Evolutionary conservation across 495 filamentous ascomycete species (phyloP).

Genomic region (Neurospora africana): DNA sequence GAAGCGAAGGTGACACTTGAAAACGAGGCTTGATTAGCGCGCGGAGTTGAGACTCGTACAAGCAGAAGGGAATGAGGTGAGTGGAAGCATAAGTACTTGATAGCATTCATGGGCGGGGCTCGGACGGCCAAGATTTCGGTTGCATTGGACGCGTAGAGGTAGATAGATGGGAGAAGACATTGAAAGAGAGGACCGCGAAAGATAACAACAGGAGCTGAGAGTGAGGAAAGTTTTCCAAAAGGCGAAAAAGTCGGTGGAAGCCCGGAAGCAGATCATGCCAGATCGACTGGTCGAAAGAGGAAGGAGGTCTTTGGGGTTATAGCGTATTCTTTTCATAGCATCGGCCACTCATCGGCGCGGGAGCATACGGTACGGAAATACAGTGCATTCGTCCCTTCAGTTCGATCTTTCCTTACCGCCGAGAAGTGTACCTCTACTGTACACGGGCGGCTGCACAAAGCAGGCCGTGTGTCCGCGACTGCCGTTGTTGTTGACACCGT

Average conservation of each 20-base stretch:
- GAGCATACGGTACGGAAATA: not conserved
- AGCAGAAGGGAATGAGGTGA: not conserved
- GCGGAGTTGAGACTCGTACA: not conserved
- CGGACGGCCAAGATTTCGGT: not conserved
- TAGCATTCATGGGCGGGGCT: not conserved
- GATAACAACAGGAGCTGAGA: not conserved
- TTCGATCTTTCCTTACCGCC: not conserved
- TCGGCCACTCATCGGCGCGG: not conserved
- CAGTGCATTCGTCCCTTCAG: not conserved
- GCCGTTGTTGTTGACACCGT: not conserved
- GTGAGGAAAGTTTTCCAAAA: not conserved
- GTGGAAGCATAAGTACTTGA: not conserved
- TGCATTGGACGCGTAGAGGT: not conserved
- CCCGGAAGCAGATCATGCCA: not conserved
- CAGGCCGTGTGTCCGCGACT: not conserved
- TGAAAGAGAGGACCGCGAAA: not conserved
- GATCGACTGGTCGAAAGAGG: not conserved
- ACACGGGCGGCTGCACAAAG: too few relatives aligned
- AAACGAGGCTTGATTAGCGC: not conserved
- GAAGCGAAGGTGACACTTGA: slow-evolving; percentile 16
- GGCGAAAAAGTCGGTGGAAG: not conserved
- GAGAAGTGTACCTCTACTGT: not conserved
- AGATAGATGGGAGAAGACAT: not conserved
- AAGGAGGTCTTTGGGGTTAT: not conserved
- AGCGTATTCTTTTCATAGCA: not conserved